These are phyloP conservation scores for Tylopilus plumbeoviolaceoides DNA, from an alignment of 768 basidiomycete genomes.

Conservation along the genomic window DNA sequence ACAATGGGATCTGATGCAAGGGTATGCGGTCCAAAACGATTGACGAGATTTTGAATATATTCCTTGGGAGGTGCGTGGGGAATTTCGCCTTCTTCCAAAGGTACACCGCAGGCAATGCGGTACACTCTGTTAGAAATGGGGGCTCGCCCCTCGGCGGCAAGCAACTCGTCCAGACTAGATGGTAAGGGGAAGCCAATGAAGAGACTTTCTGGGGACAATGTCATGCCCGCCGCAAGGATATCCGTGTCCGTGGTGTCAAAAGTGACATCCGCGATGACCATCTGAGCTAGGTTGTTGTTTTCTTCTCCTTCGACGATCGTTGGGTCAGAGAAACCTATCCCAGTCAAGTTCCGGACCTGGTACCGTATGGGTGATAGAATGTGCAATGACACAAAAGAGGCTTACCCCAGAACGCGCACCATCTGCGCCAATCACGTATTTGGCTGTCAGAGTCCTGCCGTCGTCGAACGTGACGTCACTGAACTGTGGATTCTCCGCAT, in stretches of 20 bases:
- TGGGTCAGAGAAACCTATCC: conserved; percentile 45
- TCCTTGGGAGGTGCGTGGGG: conserved; percentile 36
- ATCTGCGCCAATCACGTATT: conserved; percentile 51
- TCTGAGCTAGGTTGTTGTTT: conserved; percentile 32
- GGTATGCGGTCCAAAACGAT: conserved; percentile 36
- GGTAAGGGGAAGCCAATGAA: conserved; percentile 39
- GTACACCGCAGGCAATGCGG: conserved; percentile 40
- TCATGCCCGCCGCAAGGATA: conserved; percentile 11
- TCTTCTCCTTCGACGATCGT: conserved; percentile 23
- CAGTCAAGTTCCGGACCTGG: conserved; percentile 41
- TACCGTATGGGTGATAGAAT: neutral
- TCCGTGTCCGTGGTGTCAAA: conserved; percentile 19
- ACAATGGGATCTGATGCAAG: conserved; percentile 35
- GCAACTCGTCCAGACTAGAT: conserved; percentile 19
- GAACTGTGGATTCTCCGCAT: conserved; percentile 24
- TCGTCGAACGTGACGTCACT: conserved; percentile 44
- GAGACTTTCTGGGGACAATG: conserved; percentile 29
- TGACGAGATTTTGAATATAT: conserved; percentile 42
- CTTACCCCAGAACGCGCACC: conserved; percentile 44
- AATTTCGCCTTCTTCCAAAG: conserved; percentile 31
- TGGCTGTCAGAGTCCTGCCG: conserved; percentile 40
- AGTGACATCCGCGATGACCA: conserved; percentile 46
- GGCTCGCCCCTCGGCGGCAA: conserved; percentile 5
- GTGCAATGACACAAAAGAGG: neutral
- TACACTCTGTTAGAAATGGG: conserved; percentile 23